A percentile compares a stretch with the other conserved stretches of the same genome.
Evolutionary conservation across 257 asterid species (phyloP).

Genomic region (Nemophila menziesii): DNA sequence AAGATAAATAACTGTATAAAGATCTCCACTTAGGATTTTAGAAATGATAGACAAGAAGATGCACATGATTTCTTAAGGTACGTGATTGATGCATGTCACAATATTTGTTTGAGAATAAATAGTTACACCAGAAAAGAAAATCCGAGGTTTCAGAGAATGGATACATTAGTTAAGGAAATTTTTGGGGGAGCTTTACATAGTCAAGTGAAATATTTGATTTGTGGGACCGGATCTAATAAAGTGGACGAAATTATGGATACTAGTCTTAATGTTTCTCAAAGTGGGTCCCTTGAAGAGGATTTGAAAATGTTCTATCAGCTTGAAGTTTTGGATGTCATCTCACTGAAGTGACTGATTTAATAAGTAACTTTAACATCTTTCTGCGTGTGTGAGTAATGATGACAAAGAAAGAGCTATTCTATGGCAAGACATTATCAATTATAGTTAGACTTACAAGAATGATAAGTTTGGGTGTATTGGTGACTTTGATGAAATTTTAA

Average conservation of each 20-base stretch:
- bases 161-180: slow-evolving; percentile 73
- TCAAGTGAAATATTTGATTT: slow-evolving; percentile 93
- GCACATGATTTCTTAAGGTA: slow-evolving; percentile 76
- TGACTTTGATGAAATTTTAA: too few relatives aligned
- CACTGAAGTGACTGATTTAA: too few relatives aligned
- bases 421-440: too few relatives aligned
- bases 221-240: slow-evolving; percentile 94
- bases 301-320: slow-evolving; percentile 79
- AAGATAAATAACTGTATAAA: slow-evolving; percentile 9
- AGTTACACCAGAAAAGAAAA: slow-evolving; percentile 56
- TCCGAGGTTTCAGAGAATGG: slow-evolving; percentile 28
- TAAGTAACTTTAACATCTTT: too few relatives aligned
- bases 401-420: too few relatives aligned
- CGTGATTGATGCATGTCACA: slow-evolving; percentile 97
- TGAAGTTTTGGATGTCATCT: slow-evolving; percentile 90
- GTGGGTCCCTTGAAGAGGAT: slow-evolving; percentile 72
- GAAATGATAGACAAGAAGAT: slow-evolving; percentile 3
- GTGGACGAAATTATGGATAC: slow-evolving; percentile 97
- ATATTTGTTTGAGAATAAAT: slow-evolving; percentile 63
- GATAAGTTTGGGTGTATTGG: too few relatives aligned
- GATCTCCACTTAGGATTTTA: slow-evolving; percentile 1
- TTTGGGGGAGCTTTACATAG: slow-evolving; percentile 94
- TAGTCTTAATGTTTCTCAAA: slow-evolving; percentile 83
- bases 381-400: too few relatives aligned
- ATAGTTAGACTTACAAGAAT: too few relatives aligned